Evolutionary conservation across 345 rosid species (phyloP), one percentile per base, ranked within the genome.

Genomic region (Clarkia xantiana): DNA sequence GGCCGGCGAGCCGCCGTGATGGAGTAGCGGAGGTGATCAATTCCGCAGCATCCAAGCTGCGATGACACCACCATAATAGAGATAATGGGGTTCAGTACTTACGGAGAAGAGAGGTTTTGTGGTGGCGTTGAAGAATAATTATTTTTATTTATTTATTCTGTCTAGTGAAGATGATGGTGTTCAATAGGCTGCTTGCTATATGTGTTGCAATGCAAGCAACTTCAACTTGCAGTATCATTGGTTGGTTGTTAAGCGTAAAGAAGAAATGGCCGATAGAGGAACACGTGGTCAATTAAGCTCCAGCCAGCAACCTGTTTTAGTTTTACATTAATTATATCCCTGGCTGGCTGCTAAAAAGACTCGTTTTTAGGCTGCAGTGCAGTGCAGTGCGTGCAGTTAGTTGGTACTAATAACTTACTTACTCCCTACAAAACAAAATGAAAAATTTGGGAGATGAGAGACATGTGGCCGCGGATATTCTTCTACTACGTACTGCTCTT

Each of bases 251-350:
- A n/a, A 10, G n/a, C 13, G 55, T 3, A 25, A 8, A 9, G 11
- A 18, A 45, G 52, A 10, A 12, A 46, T 68, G 78, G 86, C 52
- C 25, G 38, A 44, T 23, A 66, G 57, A 46, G 53, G 54, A 51
- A 71, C 73, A 74, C 82, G 86, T 79, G 78, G 86, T 74, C n/a
- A n/a, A n/a, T n/a, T n/a, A n/a, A n/a, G n/a, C n/a, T n/a, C n/a
- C n/a, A n/a, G n/a, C n/a, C n/a, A n/a, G 45, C 23, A 18, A 11
- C 18, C 76, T 22, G 71, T n/a, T n/a, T n/a, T n/a, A n/a, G n/a
- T n/a, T n/a, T n/a, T n/a, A n/a, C n/a, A n/a, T n/a, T n/a, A n/a
- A n/a, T n/a, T n/a, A n/a, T n/a, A n/a, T n/a, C n/a, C n/a, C n/a
- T n/a, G n/a, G n/a, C n/a, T n/a, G n/a, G n/a, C n/a, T n/a, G n/a